Conservation (phyloP, 2,329 filamentous ascomycete species). For the Pseudonectria buxi region DNA sequence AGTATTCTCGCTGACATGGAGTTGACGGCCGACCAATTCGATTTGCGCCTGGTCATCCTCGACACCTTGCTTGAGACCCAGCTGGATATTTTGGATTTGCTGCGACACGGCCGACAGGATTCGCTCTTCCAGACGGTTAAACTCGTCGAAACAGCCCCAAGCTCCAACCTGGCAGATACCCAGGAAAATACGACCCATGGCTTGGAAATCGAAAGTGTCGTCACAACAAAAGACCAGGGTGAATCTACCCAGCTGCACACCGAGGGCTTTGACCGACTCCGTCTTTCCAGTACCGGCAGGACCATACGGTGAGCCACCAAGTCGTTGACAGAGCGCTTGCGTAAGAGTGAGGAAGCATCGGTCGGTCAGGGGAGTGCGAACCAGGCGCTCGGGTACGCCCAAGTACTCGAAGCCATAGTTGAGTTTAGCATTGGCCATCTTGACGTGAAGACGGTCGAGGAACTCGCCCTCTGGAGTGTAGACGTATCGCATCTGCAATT, state of each 20-base stretch:
- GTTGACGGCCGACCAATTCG: slow-evolving; percentile 84
- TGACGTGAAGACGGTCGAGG: slow-evolving; percentile 75
- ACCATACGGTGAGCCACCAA: slow-evolving; percentile 95
- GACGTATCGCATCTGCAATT: slow-evolving; percentile 94
- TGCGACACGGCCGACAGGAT: slow-evolving; percentile 98
- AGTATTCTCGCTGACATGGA: slow-evolving; percentile 85
- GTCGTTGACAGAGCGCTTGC: slow-evolving; percentile 86
- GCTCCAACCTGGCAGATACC: slow-evolving; percentile 98
- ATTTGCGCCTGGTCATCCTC: slow-evolving; percentile 83
- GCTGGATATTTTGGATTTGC: slow-evolving; percentile 98
- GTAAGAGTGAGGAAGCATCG: slow-evolving; percentile 97
- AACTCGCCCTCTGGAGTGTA: slow-evolving; percentile 78
- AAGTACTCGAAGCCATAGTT: slow-evolving; percentile 98
- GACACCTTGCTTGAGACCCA: slow-evolving; percentile 79
- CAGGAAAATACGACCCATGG: slow-evolving; percentile 98
- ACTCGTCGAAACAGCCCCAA: slow-evolving; percentile 99
- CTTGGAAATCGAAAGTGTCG: slow-evolving; percentile 98
- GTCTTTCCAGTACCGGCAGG: slow-evolving; percentile 98
- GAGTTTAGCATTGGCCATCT: slow-evolving; percentile 93
- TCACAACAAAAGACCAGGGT: slow-evolving; percentile 99
- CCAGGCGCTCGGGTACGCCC: slow-evolving; percentile 90
- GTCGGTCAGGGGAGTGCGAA: slow-evolving; percentile 93
- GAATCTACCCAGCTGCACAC: slow-evolving; percentile 92
- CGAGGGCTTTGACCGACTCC: slow-evolving; percentile 96
- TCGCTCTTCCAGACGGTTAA: slow-evolving; percentile 96